Evolutionary conservation across 108 stramenopile species (phyloP), one percentile per base, ranked within the genome.

Genomic region (Nitzschia palea): DNA sequence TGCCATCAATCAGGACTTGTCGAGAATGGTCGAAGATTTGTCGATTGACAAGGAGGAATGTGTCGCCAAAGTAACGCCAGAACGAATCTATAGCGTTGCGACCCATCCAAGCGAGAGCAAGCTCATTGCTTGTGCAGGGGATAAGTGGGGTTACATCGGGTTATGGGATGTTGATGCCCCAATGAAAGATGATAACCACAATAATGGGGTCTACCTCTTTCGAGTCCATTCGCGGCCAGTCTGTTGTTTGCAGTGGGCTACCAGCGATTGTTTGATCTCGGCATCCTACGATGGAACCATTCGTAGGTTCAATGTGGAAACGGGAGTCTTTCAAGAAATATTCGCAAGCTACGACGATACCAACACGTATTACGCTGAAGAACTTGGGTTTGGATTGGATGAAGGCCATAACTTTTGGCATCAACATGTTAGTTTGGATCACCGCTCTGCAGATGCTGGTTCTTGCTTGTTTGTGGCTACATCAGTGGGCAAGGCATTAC

Each of bases 321-420:
- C 64, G 15, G 71, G 80, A 33, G 72, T 55, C 0, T 86, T 87
- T 73, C 37, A 74, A 32, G 80, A 95, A 51, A 73, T 90, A 17
- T 92, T 95, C 80, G 94, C 90, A 4, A 88, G 87, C 4, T 90
- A 88, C 63, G 77, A 80, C 42, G 90, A 86, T 64, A 75, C 77
- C n/a, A 70, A 76, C 22, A 23, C 65, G 3, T 61, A 71, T 25
- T 86, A 79, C 45, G 73, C 74, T 50, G 81, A 81, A 27, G 80
- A 83, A 47, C 55, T 83, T 52, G 90, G 93, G 2, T 85, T 70
- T 58, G 80, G 81, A 4, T 44, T 85, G 25, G 86, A 91, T 55
- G 52, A 62, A 22, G 90, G 86, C 1, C 78, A 77, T 51, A n/a
- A 30, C 14, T 84, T 61, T 45, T 95, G 86, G 86, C 76, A 80